These are phyloP conservation scores for Hyphodiscus hymeniophilus DNA, from an alignment of 495 filamentous ascomycete genomes.

Conservation along the genomic window DNA sequence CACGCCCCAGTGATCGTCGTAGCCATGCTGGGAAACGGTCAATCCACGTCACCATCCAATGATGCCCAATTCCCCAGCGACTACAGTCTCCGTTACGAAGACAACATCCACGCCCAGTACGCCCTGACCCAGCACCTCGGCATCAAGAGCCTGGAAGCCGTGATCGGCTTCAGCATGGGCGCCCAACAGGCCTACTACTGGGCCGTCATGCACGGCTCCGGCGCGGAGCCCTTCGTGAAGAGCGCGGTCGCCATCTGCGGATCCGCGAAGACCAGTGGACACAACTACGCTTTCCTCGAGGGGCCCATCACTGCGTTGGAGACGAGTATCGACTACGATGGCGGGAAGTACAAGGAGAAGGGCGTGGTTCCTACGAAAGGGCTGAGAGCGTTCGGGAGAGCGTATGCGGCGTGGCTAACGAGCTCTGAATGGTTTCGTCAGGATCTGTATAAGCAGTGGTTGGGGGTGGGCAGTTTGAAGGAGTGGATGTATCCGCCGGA, in stretches of 20 bases:
- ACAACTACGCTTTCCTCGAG: conserved; percentile 42
- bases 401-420: conserved; percentile 37
- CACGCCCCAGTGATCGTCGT: too few species aligned
- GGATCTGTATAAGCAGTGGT: conserved; percentile 27
- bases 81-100: conserved; percentile 25
- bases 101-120: conserved; percentile 30
- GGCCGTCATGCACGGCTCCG: conserved; percentile 26
- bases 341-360: conserved; percentile 26
- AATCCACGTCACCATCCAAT: conserved; percentile 31
- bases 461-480: conserved; percentile 27
- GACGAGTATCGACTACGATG: conserved; percentile 32
- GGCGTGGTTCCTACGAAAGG: conserved; percentile 25
- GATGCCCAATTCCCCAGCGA: conserved; percentile 17
- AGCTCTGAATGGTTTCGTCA: conserved; percentile 35
- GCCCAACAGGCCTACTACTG: conserved; percentile 42
- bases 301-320: conserved; percentile 35
- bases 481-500: conserved; percentile 27
- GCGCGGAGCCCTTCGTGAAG: conserved; percentile 28
- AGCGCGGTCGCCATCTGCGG: conserved; percentile 31
- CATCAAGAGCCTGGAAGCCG: conserved; percentile 25
- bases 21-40: conserved; percentile 31
- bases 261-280: conserved; percentile 32
- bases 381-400: conserved; percentile 32
- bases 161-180: conserved; percentile 41
- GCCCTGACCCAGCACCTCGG: conserved; percentile 20